These are phyloP conservation scores for Miamiensis avidus DNA, from an alignment of 169 alveolate species.

Conservation along the genomic window DNA sequence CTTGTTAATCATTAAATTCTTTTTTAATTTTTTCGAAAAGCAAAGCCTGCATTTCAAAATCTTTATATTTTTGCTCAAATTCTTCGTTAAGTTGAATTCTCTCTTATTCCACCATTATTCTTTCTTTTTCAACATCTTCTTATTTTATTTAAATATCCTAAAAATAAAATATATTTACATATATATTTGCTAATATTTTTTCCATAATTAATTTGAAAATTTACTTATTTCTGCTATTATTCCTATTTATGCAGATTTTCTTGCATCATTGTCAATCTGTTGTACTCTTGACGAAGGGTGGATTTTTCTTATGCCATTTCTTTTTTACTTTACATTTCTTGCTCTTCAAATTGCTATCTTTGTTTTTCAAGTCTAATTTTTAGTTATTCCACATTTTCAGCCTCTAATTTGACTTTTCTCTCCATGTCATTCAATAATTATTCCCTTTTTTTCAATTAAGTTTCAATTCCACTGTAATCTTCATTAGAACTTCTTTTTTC, in stretches of 20 bases:
- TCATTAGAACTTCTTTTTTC: background rate
- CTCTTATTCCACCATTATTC: background rate
- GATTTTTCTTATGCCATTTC: background rate
- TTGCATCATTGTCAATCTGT: background rate
- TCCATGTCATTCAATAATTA: background rate
- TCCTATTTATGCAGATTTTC: background rate
- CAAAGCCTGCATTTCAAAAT: conserved; percentile 11
- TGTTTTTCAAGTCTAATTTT: background rate
- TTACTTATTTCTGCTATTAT: conserved; percentile 3
- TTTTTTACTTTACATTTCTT: background rate
- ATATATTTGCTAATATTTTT: background rate
- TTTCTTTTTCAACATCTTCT: background rate
- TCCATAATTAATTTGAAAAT: conserved; percentile 2
- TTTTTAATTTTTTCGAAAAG: conserved; percentile 16
- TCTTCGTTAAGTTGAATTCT: conserved; percentile 10
- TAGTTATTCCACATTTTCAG: background rate
- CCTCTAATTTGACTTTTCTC: background rate
- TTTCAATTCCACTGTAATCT: no score
- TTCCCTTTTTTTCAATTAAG: background rate
- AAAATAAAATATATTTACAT: background rate
- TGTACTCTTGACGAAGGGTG: background rate
- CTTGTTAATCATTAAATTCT: background rate
- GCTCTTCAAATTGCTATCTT: background rate
- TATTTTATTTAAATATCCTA: background rate
- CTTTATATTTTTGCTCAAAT: conserved; percentile 11